Percentiles rank a stretch among this genome's conserved stretches.
phyloP scores from a whole-genome alignment of 2,329 filamentous ascomycete species.

The Bisporella sp. region DNA sequence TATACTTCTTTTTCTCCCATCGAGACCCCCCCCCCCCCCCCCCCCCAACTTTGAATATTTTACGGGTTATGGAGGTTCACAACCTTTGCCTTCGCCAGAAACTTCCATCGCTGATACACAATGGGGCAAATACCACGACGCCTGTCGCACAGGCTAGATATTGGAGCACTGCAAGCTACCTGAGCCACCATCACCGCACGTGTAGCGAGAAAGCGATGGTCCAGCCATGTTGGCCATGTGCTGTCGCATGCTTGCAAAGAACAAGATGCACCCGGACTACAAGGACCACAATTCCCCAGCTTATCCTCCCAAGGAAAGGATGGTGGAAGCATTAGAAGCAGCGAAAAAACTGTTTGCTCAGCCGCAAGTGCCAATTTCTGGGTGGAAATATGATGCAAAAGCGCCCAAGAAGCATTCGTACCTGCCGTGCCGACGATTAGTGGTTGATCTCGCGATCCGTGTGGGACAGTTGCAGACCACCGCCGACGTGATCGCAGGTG shows the following conservation, averaged over 20 bases:
- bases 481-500: not conserved
- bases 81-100: not conserved
- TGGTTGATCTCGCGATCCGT: not conserved
- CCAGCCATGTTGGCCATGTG: constrained; percentile 10
- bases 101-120: not conserved
- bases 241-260: constrained; percentile 8
- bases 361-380: not conserved
- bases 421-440: not conserved
- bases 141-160: constrained; percentile 10
- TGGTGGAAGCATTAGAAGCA: not conserved
- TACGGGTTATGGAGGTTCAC: not conserved
- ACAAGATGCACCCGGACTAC: constrained; percentile 1
- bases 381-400: not conserved
- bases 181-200: constrained; percentile 6
- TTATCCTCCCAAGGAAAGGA: not conserved
- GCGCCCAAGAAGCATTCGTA: not conserved
- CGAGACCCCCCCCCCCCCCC: not conserved
- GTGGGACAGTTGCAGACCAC: not conserved
- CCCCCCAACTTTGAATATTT: no score
- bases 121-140: constrained; percentile 9
- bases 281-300: not conserved
- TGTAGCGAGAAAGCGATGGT: constrained; percentile 9
- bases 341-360: not conserved
- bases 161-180: constrained; percentile 7
- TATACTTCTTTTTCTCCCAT: not conserved